Conservation (phyloP, 257 asterid genomes). For the Lantana camara region DNA sequence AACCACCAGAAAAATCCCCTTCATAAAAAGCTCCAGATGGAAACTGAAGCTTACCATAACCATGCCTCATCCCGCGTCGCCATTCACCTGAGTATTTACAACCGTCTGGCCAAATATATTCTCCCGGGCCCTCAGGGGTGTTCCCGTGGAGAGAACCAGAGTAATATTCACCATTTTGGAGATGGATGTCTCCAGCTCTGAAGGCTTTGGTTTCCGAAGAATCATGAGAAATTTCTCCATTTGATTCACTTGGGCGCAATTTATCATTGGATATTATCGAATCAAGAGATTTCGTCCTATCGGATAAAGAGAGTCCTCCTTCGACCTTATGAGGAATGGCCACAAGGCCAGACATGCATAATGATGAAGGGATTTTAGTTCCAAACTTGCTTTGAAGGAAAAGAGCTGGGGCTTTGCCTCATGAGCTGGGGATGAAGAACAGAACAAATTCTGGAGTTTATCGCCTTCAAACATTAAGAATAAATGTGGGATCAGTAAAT, state of each 20-base stretch:
- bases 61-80: conserved; percentile 91
- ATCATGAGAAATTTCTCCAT: conserved; percentile 56
- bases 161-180: conserved; percentile 65
- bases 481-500: conserved; percentile 2
- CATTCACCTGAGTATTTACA: conserved; percentile 91
- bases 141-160: conserved; percentile 67
- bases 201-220: conserved; percentile 49
- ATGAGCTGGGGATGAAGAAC: conserved; percentile 28
- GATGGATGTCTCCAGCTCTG: conserved; percentile 49
- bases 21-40: conserved; percentile 83
- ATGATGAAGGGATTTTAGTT: conserved; percentile 45
- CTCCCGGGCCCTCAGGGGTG: conserved; percentile 78
- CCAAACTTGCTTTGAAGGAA: conserved; percentile 28
- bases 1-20: conserved; percentile 91
- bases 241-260: conserved; percentile 31
- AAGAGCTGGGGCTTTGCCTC: conserved; percentile 33
- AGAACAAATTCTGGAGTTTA: conserved; percentile 9
- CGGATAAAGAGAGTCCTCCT: conserved; percentile 56
- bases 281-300: conserved; percentile 62
- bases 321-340: conserved; percentile 54
- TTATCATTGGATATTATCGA: conserved; percentile 39
- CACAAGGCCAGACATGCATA: conserved; percentile 97
- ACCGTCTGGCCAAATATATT: conserved; percentile 85
- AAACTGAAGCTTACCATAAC: conserved; percentile 76
- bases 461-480: conserved; percentile 26